Conservation (phyloP, 257 asterid genomes). For the Penstemon newberryi region DNA sequence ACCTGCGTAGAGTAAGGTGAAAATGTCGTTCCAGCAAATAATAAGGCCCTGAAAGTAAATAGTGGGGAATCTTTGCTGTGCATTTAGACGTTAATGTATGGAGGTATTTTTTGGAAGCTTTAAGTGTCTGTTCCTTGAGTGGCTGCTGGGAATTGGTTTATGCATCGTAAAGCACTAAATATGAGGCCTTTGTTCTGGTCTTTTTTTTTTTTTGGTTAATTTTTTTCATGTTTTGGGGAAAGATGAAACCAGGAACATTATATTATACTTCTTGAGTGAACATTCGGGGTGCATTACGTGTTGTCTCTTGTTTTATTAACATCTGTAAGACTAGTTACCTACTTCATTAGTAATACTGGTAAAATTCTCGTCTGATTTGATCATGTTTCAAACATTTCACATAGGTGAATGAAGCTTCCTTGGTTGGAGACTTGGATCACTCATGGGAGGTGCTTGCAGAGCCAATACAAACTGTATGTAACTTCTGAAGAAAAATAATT, state of each 20-base stretch:
- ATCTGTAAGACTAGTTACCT: neutral
- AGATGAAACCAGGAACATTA: neutral
- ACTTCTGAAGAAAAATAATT: neutral
- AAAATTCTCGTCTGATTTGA: neutral
- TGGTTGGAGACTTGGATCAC: constrained; percentile 62
- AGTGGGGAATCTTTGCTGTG: too few species aligned
- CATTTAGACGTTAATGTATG: neutral
- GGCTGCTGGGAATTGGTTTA: neutral
- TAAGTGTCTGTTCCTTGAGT: neutral
- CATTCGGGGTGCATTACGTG: neutral
- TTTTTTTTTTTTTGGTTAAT: neutral
- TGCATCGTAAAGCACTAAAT: neutral
- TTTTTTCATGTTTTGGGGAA: too few species aligned
- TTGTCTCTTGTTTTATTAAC: neutral
- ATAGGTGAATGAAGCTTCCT: constrained; percentile 74
- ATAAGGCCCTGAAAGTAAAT: neutral
- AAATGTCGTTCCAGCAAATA: neutral
- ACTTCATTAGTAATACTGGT: neutral
- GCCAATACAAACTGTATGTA: constrained; percentile 90
- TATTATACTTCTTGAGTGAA: too few species aligned
- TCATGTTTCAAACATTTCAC: constrained; percentile 5
- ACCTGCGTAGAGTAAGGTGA: neutral
- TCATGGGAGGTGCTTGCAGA: constrained; percentile 98
- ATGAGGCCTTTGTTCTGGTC: neutral
- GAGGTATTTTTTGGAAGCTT: neutral